Conservation (phyloP, 2,329 filamentous ascomycete genomes). For the Anthostomella pinea region DNA sequence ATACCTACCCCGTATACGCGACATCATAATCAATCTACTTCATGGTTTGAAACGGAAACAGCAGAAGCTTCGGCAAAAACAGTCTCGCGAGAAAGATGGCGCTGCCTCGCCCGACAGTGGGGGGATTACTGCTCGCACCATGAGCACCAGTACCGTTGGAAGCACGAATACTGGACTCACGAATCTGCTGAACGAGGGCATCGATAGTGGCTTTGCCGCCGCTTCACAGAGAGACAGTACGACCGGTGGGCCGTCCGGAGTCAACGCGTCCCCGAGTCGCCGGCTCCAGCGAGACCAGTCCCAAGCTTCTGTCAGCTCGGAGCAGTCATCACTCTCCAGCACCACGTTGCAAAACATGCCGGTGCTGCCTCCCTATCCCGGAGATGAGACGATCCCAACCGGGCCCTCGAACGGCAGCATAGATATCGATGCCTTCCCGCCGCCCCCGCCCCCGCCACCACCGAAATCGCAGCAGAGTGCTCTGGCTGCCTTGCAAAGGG, state of each 20-base stretch:
- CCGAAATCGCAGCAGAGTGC: constrained; percentile 85
- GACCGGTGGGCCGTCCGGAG: constrained; percentile 19
- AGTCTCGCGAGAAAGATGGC: constrained; percentile 55
- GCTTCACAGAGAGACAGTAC: constrained; percentile 36
- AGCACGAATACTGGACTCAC: constrained; percentile 58
- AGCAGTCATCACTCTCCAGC: constrained; percentile 69
- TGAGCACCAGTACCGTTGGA: constrained; percentile 56
- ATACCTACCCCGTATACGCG: constrained; percentile 89
- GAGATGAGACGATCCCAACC: constrained; percentile 51
- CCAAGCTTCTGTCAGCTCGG: constrained; percentile 49
- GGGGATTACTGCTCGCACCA: constrained; percentile 46
- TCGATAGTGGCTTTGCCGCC: constrained; percentile 51
- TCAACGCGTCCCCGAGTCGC: constrained; percentile 46
- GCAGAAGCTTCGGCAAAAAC: constrained; percentile 72
- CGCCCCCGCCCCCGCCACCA: constrained; percentile 74
- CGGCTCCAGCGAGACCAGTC: constrained; percentile 53
- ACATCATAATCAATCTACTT: constrained; percentile 97
- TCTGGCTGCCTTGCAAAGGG: constrained; percentile 83
- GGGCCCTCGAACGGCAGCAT: constrained; percentile 45
- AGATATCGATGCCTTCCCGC: constrained; percentile 65
- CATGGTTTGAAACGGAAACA: constrained; percentile 97
- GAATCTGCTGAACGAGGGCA: constrained; percentile 57
- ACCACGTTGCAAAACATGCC: constrained; percentile 73
- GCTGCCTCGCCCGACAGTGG: constrained; percentile 32
- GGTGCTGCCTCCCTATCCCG: constrained; percentile 68